phyloP scores from a whole-genome alignment of 2,329 filamentous ascomycete genomes.

The Metarhizium robertsii region DNA sequence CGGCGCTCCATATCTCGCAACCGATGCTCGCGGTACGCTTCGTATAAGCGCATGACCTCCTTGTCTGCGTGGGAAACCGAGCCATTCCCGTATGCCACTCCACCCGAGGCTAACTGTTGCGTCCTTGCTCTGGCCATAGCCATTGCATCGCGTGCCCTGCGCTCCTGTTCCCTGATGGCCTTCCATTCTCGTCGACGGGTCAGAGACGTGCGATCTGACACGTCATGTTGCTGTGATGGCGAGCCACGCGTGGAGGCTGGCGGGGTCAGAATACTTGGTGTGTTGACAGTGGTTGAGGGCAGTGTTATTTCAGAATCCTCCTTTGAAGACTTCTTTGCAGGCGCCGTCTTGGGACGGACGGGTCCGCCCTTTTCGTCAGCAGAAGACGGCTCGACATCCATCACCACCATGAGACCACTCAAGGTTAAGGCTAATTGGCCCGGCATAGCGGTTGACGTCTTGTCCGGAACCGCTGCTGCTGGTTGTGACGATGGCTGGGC shows the following conservation, averaged over 20 bases:
- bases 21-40: constrained; percentile 31
- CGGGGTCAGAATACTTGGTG: constrained; percentile 18
- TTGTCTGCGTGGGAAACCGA: constrained; percentile 17
- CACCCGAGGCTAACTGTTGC: constrained; percentile 11
- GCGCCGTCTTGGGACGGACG: not conserved
- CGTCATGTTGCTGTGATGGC: constrained; percentile 13
- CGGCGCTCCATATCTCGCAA: constrained; percentile 38
- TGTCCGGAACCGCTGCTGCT: not conserved
- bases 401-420: constrained; percentile 30
- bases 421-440: constrained; percentile 13
- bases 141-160: constrained; percentile 13
- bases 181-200: constrained; percentile 26
- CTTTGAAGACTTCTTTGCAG: not conserved
- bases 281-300: not conserved
- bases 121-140: constrained; percentile 13
- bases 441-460: not conserved
- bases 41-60: constrained; percentile 28
- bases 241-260: constrained; percentile 20
- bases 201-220: constrained; percentile 20
- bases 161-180: constrained; percentile 17
- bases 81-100: constrained; percentile 15
- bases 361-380: constrained; percentile 4
- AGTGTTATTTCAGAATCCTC: not conserved
- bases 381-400: constrained; percentile 24
- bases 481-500: not conserved